Evolutionary conservation across 352 stramenopile species (phyloP), one percentile per base, ranked within the genome.

Genomic region (Elongisporangium senticosum): DNA sequence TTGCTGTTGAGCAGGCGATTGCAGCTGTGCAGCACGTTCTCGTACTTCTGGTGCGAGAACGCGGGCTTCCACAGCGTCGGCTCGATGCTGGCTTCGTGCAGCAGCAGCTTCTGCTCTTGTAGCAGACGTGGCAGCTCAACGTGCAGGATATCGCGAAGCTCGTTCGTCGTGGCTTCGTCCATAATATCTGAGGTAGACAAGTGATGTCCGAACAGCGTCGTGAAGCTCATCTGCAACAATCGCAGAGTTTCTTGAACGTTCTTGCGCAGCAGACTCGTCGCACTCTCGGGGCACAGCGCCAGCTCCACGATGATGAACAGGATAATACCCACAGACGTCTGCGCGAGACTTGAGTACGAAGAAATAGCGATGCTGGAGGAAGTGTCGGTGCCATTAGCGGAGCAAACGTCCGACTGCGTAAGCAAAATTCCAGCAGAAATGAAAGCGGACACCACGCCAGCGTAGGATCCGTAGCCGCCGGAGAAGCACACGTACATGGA

Each of bases 1-100:
- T 87, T 90, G 75, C 88, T 88, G 69, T 85, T 89, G 14, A 91
- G 68, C 37, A 91, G 58, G 0, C 79, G 79, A 43, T 83, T 71
- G 15, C 72, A 89, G 21, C 60, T 78, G 23, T 89, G 71, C 7
- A 92, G 67, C 4, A 92, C 71, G 7, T 59, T 59, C 55, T 84
- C 69, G 55, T 92, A 92, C 59, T 92, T 92, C 51, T 70, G 64
- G 51, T 66, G 59, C 13, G 83, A 92, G 55, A 90, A 92, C 21
- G 62, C 51, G 6, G 76, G 83, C 23, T 73, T 70, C 83, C 83
- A 92, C 51, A 92, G 51, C 20, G 72, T 61, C 7, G 83, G 83
- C 47, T 92, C 79, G 4, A 53, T 66, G 66, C 79, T 74, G 5
- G 79, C 79, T 51, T 92, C 83, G 0, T 13, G 33, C 15, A 92